These are phyloP conservation scores for Zygotorulaspora mrakii DNA, from an alignment of 1,139 yeast genomes.

Conservation along the genomic window DNA sequence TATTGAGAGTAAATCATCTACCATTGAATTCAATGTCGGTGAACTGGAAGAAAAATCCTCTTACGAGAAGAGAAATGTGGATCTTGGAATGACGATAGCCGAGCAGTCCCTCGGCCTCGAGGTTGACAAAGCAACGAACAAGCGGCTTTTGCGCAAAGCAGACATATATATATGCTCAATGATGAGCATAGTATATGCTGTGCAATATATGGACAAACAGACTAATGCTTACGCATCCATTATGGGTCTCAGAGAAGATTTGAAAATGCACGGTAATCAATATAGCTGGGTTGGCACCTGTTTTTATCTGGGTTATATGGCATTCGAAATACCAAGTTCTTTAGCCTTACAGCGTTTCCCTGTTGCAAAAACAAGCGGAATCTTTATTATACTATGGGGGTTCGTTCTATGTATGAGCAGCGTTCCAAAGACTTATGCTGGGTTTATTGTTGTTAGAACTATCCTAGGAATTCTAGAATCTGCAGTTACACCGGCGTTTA, in stretches of 20 bases:
- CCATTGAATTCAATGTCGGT: no score
- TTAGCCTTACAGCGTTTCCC: slow-evolving; percentile 18
- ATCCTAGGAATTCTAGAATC: slow-evolving; percentile 10
- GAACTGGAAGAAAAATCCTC: no score
- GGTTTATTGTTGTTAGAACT: slow-evolving; percentile 9
- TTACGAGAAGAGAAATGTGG: no score
- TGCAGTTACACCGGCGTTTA: slow-evolving; percentile 42
- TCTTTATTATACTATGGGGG: slow-evolving; percentile 45
- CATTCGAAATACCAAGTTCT: slow-evolving; percentile 39
- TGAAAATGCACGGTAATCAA: slow-evolving; percentile 46
- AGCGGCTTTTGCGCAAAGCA: slow-evolving; percentile 44
- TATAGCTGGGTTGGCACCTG: slow-evolving; percentile 54
- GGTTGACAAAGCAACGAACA: slow-evolving; percentile 36
- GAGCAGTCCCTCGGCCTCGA: no score
- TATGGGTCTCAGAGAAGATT: slow-evolving; percentile 46
- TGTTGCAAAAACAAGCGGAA: slow-evolving; percentile 37
- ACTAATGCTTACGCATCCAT: slow-evolving; percentile 55
- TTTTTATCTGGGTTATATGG: slow-evolving; percentile 50
- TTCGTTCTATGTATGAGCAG: slow-evolving; percentile 42
- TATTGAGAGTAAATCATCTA: no score
- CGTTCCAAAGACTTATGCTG: slow-evolving; percentile 18
- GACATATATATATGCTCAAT: slow-evolving; percentile 51
- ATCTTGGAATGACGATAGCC: no score
- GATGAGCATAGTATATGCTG: slow-evolving; percentile 50
- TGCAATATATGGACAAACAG: slow-evolving; percentile 64